A percentile compares a stretch with the other conserved stretches of the same genome.
Evolutionary conservation across 1,284 basidiomycete genomes (phyloP).

Genomic region (Sporisorium reilianum): DNA sequence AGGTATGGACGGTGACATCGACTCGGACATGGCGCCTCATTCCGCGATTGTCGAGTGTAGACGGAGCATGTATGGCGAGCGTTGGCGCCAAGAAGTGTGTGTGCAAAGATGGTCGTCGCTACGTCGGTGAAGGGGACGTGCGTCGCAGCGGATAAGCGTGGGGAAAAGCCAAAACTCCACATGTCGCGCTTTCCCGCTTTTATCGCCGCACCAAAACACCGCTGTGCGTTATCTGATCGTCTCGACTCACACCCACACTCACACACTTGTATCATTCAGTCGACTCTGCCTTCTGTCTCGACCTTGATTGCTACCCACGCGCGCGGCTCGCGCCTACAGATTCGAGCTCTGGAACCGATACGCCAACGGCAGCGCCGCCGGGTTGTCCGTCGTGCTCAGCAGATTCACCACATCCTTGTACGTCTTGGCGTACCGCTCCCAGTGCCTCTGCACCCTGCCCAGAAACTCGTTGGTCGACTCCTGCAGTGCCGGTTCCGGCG

Average conservation of each 20-base stretch:
- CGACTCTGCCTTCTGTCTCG: no score
- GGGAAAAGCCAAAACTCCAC: constrained; percentile 7
- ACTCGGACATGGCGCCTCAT: constrained; percentile 6
- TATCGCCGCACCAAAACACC: background rate
- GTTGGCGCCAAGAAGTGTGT: background rate
- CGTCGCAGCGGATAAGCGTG: constrained; percentile 7
- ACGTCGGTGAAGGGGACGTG: constrained; percentile 13
- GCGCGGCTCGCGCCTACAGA: constrained; percentile 25
- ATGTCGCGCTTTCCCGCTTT: background rate
- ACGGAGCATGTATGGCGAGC: background rate
- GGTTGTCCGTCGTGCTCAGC: constrained; percentile 67
- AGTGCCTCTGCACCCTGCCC: constrained; percentile 53
- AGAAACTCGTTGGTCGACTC: constrained; percentile 46
- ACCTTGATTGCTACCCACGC: background rate
- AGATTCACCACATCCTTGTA: constrained; percentile 67
- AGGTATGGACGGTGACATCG: background rate
- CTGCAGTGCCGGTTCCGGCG: constrained; percentile 36
- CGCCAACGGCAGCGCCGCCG: constrained; percentile 64
- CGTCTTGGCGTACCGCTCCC: constrained; percentile 60
- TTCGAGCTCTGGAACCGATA: constrained; percentile 63
- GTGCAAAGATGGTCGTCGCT: background rate
- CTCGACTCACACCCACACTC: background rate
- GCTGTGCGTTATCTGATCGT: constrained; percentile 6
- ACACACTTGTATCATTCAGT: background rate
- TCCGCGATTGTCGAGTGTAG: background rate